A percentile compares a stretch with the other conserved stretches of the same genome.
These are phyloP conservation scores for Macaranga tanarius DNA, from an alignment of 441 rosid genomes.

Conservation along the genomic window DNA sequence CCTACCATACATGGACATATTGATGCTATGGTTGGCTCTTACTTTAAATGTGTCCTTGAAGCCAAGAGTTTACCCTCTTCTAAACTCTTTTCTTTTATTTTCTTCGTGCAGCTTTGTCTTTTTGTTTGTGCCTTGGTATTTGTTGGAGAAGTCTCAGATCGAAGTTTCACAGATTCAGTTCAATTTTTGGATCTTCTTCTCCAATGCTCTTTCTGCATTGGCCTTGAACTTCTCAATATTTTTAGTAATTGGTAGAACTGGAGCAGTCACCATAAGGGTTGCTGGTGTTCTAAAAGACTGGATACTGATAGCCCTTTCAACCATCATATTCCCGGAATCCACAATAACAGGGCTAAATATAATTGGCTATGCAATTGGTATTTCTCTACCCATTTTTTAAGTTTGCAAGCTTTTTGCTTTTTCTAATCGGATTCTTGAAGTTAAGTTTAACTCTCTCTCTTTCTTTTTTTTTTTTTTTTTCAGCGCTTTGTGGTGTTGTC, in stretches of 20 bases:
- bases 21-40: not conserved
- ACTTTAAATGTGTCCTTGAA: not conserved
- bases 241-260: conserved; percentile 96
- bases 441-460: not conserved
- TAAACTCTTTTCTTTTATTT: conserved; percentile 16
- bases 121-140: conserved; percentile 91
- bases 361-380: conserved; percentile 97
- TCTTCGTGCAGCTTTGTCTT: conserved; percentile 77
- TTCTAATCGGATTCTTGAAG: not conserved
- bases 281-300: conserved; percentile 99
- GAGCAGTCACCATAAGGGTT: conserved; percentile 95
- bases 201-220: conserved; percentile 94
- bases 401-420: not conserved
- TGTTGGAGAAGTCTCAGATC: conserved; percentile 87
- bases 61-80: conserved; percentile 9
- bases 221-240: conserved; percentile 96
- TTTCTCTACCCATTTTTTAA: conserved; percentile 17
- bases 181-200: conserved; percentile 98
- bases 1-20: not conserved
- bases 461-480: conserved; percentile 2
- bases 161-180: conserved; percentile 89
- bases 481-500: conserved; percentile 98
- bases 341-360: conserved; percentile 90
- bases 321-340: conserved; percentile 95
- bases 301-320: conserved; percentile 99